phyloP scores from a whole-genome alignment of 805 yeast genomes.

The Teunomyces kruisii region DNA sequence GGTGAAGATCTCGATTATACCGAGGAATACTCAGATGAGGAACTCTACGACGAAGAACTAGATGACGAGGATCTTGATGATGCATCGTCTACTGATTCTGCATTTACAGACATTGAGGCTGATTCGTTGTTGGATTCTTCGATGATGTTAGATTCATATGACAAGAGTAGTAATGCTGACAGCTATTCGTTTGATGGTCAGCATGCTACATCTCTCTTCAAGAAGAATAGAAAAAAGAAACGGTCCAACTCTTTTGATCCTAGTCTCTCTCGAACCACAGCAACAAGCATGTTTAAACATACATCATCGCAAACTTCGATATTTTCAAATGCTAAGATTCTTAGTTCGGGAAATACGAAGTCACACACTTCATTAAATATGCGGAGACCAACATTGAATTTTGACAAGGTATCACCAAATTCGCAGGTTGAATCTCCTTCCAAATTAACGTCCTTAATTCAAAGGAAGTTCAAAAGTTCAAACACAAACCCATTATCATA shows the following conservation, averaged over 20 bases:
- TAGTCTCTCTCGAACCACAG: constrained; percentile 10
- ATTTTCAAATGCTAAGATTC: not conserved
- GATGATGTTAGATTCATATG: constrained; percentile 23
- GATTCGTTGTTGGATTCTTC: constrained; percentile 35
- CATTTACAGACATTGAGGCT: constrained; percentile 43
- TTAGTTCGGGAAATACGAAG: not conserved
- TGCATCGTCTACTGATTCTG: constrained; percentile 37
- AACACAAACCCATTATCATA: constrained; percentile 46
- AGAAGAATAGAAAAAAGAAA: constrained; percentile 18
- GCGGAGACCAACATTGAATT: constrained; percentile 10
- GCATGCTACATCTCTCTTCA: constrained; percentile 9
- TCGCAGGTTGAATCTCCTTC: constrained; percentile 19
- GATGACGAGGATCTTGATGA: constrained; percentile 26
- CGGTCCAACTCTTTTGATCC: constrained; percentile 16
- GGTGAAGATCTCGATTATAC: constrained; percentile 13
- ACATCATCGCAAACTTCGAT: constrained; percentile 4
- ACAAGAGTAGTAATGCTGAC: constrained; percentile 6
- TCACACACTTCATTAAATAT: not conserved
- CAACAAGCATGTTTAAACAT: constrained; percentile 1
- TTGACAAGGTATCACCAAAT: constrained; percentile 21
- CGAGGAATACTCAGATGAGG: constrained; percentile 19
- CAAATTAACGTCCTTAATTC: constrained; percentile 45
- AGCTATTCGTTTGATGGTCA: constrained; percentile 18
- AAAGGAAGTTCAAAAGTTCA: constrained; percentile 31
- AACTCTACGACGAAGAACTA: constrained; percentile 25